Base-by-base conservation (phyloP, 2,329 filamentous ascomycete genomes). In the Cercospora citrullina region DNA sequence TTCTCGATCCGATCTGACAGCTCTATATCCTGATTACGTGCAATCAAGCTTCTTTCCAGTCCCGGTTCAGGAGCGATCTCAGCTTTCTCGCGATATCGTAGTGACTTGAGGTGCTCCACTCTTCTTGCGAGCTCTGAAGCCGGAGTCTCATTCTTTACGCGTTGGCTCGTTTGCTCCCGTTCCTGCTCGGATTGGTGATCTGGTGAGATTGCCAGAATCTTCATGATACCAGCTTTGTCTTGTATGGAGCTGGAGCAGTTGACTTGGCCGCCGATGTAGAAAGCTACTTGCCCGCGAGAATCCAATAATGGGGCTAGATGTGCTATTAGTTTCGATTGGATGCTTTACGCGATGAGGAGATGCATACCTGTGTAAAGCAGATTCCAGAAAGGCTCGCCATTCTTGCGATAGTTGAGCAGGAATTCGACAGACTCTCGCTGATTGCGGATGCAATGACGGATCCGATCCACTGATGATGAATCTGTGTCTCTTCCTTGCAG, bases 181-280 rank as follows among this genome's bases (percentile, higher is more conserved):
- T 60, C 18, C 30, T 18, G 7, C 23, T 42, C 28, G 21, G 64
- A 61, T 5, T 57, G 31, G 16, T 64, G 42, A 9, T 72, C 71
- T 14, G 60, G 58, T 28, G 70, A 67, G 30, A 64, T 64, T 5
- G 55, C 61, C 14, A 89, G 73, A 5, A 87, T 60, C 78, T 80
- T 80, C 55, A 89, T 68, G 6, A 88, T 80, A 67, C 88, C 86
- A 4, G 81, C 80, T 33, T 80, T 80, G 60, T 79, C 82, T 65
- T 83, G 82, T 36, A 88, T 80, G 0, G 82, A 83, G 2, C 85
- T 84, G 0, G 86, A 87, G 14, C 87, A 83, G 69, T 89, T 85
- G 62, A 89, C 82, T 69, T 89, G 85, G 0, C 83, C 86, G 0
- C 85, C 86, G 16, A 89, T 79, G 71, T 84, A 87, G 75, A 84